These are phyloP conservation scores for Akanthomyces lecanii DNA, from an alignment of 2,329 filamentous ascomycete genomes.

Conservation along the genomic window DNA sequence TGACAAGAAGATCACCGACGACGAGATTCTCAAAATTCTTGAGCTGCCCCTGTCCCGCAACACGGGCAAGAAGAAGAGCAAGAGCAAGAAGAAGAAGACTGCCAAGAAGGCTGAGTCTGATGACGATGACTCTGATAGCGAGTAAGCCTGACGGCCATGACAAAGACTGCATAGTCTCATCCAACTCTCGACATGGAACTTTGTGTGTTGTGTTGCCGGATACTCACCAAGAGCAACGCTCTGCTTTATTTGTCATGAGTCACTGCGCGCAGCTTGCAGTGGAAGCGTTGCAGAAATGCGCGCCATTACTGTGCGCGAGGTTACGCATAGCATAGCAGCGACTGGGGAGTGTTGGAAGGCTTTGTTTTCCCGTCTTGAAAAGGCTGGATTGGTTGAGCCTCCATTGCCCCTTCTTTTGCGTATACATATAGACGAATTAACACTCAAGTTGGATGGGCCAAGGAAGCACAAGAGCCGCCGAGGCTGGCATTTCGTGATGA, in stretches of 20 bases:
- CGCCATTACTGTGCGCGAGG: not conserved
- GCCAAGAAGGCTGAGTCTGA: slow-evolving; percentile 42
- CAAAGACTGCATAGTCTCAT: slow-evolving; percentile 8
- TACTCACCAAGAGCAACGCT: not conserved
- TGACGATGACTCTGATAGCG: slow-evolving; percentile 33
- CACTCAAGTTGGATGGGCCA: slow-evolving; percentile 8
- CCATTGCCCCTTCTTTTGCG: not conserved
- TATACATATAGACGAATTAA: slow-evolving; percentile 9
- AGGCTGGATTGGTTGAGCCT: not conserved
- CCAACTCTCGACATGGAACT: not conserved
- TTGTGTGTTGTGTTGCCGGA: slow-evolving; percentile 1
- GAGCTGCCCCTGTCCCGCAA: slow-evolving; percentile 82
- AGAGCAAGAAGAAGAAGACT: slow-evolving; percentile 69
- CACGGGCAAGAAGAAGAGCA: slow-evolving; percentile 92
- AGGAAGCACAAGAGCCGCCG: not conserved
- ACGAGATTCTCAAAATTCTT: slow-evolving; percentile 91
- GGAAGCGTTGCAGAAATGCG: slow-evolving; percentile 8
- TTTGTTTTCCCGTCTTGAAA: not conserved
- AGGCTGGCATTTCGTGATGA: not conserved
- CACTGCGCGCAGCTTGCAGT: not conserved
- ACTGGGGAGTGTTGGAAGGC: not conserved
- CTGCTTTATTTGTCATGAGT: not conserved
- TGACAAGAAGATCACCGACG: slow-evolving; percentile 96
- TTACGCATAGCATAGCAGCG: slow-evolving; percentile 10
- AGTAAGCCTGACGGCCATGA: slow-evolving; percentile 2